Evolutionary conservation across 768 basidiomycete species (phyloP).

Genomic region (Auricularia sp.): DNA sequence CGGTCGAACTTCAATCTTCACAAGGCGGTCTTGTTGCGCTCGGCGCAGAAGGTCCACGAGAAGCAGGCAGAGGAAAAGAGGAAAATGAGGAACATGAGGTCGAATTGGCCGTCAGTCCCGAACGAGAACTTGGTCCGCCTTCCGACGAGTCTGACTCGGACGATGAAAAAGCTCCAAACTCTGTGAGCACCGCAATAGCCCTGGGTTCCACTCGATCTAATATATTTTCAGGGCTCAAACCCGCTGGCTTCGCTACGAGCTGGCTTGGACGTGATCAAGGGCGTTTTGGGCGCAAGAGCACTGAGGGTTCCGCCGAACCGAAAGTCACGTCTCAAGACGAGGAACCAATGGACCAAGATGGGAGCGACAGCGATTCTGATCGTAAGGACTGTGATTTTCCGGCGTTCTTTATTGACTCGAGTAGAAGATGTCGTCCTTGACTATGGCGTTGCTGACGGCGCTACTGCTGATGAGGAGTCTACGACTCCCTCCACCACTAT

Average conservation of each 20-base stretch:
- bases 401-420: background rate
- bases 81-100: slow-evolving; percentile 29
- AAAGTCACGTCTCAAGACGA: background rate
- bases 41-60: slow-evolving; percentile 32
- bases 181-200: background rate
- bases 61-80: slow-evolving; percentile 35
- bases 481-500: no score
- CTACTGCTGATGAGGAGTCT: background rate
- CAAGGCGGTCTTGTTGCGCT: slow-evolving; percentile 59
- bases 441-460: background rate
- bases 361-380: background rate
- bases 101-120: slow-evolving; percentile 12
- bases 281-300: background rate
- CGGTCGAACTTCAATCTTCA: slow-evolving; percentile 42
- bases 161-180: background rate
- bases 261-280: background rate
- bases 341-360: background rate
- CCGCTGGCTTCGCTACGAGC: background rate
- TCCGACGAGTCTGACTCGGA: background rate
- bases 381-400: background rate
- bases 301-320: background rate
- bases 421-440: background rate
- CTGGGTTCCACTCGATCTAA: background rate
- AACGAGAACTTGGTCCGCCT: slow-evolving; percentile 10
- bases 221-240: background rate